A percentile compares a stretch with the other conserved stretches of the same genome.
Evolutionary conservation across 139 green algal species (phyloP).

Genomic region (Haematococcus sp.): DNA sequence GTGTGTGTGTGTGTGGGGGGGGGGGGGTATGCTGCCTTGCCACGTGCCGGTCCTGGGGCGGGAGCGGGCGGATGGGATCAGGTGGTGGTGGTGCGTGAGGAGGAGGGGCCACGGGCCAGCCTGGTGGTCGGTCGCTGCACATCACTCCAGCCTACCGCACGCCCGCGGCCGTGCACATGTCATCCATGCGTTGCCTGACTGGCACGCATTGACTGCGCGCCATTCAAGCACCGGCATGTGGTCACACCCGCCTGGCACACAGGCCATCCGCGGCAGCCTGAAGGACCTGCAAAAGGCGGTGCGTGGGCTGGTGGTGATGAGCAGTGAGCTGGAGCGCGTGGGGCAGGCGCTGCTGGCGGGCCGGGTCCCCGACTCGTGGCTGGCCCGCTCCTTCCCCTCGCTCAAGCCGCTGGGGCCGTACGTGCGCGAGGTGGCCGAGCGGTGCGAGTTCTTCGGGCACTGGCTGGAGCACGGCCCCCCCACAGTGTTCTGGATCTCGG

Average conservation of each 20-base stretch:
- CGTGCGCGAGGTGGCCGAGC: slow-evolving; percentile 65
- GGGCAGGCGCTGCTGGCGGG: slow-evolving; percentile 43
- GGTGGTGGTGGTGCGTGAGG: too few relatives aligned
- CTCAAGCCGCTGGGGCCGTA: slow-evolving; percentile 74
- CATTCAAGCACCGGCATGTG: too few relatives aligned
- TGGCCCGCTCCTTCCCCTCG: slow-evolving; percentile 63
- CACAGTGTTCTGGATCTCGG: slow-evolving; percentile 69
- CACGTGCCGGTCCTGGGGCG: too few relatives aligned
- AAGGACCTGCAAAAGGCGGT: slow-evolving; percentile 59
- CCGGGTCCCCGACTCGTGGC: slow-evolving; percentile 74
- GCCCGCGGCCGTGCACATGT: too few relatives aligned
- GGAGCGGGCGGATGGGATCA: too few relatives aligned
- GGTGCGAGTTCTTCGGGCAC: slow-evolving; percentile 50
- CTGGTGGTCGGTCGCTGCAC: too few relatives aligned
- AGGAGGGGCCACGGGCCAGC: too few relatives aligned
- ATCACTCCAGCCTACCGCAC: too few relatives aligned
- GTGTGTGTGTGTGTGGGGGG: slow-evolving; percentile 19
- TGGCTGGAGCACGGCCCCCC: slow-evolving; percentile 67
- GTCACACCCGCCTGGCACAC: too few relatives aligned
- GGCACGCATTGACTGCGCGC: too few relatives aligned
- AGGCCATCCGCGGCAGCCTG: slow-evolving; percentile 56
- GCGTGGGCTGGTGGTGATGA: slow-evolving; percentile 69
- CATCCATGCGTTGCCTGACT: too few relatives aligned
- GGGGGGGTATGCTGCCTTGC: too few relatives aligned
- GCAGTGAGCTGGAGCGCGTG: slow-evolving; percentile 58